Percentiles rank a stretch among this genome's conserved stretches.
These are phyloP conservation scores for Trapa incisa DNA, from an alignment of 345 rosid genomes.

Conservation along the genomic window DNA sequence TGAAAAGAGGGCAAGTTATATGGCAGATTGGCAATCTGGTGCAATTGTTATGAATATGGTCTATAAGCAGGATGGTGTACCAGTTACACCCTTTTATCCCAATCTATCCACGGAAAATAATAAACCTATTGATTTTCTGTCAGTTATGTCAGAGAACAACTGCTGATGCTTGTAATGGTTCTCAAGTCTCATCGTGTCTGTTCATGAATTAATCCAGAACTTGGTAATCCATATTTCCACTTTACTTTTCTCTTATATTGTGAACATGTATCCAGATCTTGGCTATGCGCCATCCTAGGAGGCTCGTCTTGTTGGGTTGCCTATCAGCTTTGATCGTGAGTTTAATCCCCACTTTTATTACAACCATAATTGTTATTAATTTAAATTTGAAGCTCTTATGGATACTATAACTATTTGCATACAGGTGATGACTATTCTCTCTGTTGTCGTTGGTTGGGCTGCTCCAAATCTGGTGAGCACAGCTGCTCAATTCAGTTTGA, in stretches of 20 bases:
- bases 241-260: background rate
- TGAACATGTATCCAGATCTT: conserved; percentile 41
- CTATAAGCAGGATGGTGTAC: too few species aligned
- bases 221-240: background rate
- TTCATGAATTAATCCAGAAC: background rate
- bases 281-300: conserved; percentile 97
- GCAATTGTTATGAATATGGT: too few species aligned
- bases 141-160: background rate
- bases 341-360: background rate
- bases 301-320: conserved; percentile 89
- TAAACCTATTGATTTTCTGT: background rate
- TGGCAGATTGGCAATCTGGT: background rate
- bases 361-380: background rate
- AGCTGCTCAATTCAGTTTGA: conserved; percentile 6
- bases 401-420: background rate
- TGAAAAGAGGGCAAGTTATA: background rate
- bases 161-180: background rate
- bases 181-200: background rate
- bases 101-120: background rate
- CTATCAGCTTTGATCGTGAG: conserved; percentile 64
- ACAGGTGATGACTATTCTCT: conserved; percentile 87
- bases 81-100: background rate
- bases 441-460: conserved; percentile 80
- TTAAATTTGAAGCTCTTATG: background rate
- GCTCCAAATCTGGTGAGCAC: conserved; percentile 82